Evolutionary conservation across 2,329 filamentous ascomycete species (phyloP).

Genomic region (Macrophomina tecta): DNA sequence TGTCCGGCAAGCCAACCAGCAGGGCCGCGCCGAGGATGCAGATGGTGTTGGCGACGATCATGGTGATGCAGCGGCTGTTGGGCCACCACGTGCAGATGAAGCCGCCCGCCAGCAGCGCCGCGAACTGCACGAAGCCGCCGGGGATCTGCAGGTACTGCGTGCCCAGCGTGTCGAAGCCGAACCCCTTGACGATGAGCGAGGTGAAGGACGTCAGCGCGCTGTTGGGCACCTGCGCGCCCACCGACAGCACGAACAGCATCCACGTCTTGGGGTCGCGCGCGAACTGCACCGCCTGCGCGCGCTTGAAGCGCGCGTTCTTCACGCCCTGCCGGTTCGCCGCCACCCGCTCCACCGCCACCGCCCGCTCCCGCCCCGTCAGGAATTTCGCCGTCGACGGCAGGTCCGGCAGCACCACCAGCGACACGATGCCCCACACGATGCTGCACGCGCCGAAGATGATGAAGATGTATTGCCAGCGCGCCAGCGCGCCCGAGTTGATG

Average conservation of each 20-base stretch:
- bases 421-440: conserved; percentile 44
- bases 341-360: conserved; percentile 60
- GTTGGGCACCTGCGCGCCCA: conserved; percentile 63
- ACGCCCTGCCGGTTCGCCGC: conserved; percentile 59
- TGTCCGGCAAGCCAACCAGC: conserved; percentile 57
- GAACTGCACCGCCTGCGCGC: conserved; percentile 52
- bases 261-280: conserved; percentile 63
- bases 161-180: conserved; percentile 92
- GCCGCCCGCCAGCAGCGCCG: conserved; percentile 57
- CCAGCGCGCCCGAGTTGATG: conserved; percentile 56
- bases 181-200: conserved; percentile 59
- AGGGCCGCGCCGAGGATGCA: conserved; percentile 61
- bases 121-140: conserved; percentile 63
- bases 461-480: conserved; percentile 64
- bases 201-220: conserved; percentile 61
- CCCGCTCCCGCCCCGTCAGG: conserved; percentile 47
- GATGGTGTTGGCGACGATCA: conserved; percentile 62
- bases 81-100: conserved; percentile 60
- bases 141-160: conserved; percentile 70
- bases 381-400: conserved; percentile 53
- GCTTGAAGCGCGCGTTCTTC: conserved; percentile 57
- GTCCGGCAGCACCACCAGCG: conserved; percentile 51
- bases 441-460: conserved; percentile 57
- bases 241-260: conserved; percentile 60
- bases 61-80: conserved; percentile 59